These are phyloP conservation scores for Paracamarosporium sp. DNA, from an alignment of 2,329 filamentous ascomycete genomes.

Conservation along the genomic window DNA sequence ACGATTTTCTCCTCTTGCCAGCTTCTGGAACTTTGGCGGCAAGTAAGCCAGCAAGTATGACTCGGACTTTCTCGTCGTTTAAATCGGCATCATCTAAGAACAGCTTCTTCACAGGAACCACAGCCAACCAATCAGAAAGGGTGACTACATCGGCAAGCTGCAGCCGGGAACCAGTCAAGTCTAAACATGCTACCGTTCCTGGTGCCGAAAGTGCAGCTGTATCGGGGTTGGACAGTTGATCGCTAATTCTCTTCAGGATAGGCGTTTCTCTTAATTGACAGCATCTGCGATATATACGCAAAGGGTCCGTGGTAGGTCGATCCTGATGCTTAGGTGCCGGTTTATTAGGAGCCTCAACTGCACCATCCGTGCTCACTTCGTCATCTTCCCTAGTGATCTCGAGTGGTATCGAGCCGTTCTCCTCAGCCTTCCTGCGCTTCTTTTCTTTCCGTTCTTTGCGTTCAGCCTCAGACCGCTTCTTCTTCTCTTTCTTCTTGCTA, in stretches of 20 bases:
- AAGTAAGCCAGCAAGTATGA: conserved; percentile 84
- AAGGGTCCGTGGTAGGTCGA: conserved; percentile 85
- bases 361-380: conserved; percentile 27
- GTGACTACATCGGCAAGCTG: conserved; percentile 84
- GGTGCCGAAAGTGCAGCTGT: conserved; percentile 68
- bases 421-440: conserved; percentile 82
- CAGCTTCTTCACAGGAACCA: conserved; percentile 88
- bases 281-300: conserved; percentile 90
- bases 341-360: conserved; percentile 20
- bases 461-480: conserved; percentile 92
- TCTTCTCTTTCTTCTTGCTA: conserved; percentile 89
- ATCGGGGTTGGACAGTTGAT: conserved; percentile 78
- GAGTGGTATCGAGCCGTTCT: conserved; percentile 84
- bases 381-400: conserved; percentile 77
- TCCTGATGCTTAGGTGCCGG: conserved; percentile 61
- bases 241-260: conserved; percentile 88
- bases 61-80: conserved; percentile 83
- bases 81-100: conserved; percentile 87
- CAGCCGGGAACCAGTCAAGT: conserved; percentile 84
- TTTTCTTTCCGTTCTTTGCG: conserved; percentile 91
- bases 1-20: conserved; percentile 50
- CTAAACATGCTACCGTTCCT: conserved; percentile 81
- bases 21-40: conserved; percentile 74
- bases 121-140: conserved; percentile 89
- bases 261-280: conserved; percentile 93